Evolutionary conservation across 345 rosid genomes (phyloP), one percentile per base, ranked within the genome.

Genomic region (Boechera stricta): DNA sequence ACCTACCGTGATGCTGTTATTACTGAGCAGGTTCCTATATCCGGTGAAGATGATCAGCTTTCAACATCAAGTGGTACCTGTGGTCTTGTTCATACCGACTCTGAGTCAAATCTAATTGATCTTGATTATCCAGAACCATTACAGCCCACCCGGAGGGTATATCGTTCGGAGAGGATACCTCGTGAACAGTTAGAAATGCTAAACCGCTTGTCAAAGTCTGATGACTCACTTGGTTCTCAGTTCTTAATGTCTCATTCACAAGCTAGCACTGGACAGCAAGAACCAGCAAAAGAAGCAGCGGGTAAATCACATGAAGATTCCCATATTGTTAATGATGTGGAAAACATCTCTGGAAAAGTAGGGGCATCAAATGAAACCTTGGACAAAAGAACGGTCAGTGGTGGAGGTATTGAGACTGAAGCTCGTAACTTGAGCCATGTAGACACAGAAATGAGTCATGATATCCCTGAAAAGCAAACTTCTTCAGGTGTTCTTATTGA

Each of bases 171-270:
- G 85, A 79, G 90, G 78, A 82, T 91, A 65, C 97, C 95, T 18
- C 83, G 90, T 78, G 93, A 88, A 80, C 97, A 87, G 77, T 81
- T 86, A 78, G 98, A 88, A 79, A 84, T 85, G 83, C 86, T 87
- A 58, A 90, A 79, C 68, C 91, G 98, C 76, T 74, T 89, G 71
- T 90, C 99, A 33, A 95, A 95, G 77, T 95, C 97, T 32, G 85
- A 91, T 79, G 96, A 92, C 85, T 86, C 90, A 42, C 87, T 87
- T 79, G 96, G 94, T 70, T 82, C 96, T 73, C 98, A 90, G 85
- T 85, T 92, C 79, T 81, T 88, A 73, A 79, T 88, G 77, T 69
- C 89, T 74, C 97, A 88, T 72, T 62, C 89, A 71, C 94, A 88
- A 82, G 82, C 84, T 45, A 81, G 41, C 68, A 57, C 90, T 75